Percentiles rank a stretch among this genome's conserved stretches.
Conservation (phyloP, 2,329 filamentous ascomycete genomes). For the Aplosporella prunicola region DNA sequence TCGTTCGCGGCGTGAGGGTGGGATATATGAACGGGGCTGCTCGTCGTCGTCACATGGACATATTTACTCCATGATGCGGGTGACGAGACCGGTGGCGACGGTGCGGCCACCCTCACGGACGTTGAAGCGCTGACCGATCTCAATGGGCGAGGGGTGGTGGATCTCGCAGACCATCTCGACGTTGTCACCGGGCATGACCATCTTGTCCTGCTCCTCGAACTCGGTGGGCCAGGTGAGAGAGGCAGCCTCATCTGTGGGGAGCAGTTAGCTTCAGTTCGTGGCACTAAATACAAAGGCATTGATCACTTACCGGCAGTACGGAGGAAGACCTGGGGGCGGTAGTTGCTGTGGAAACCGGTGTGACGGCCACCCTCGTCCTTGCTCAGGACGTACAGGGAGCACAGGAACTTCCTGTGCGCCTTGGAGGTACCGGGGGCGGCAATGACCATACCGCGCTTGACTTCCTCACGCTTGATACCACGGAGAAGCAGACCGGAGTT, state of each 20-base stretch:
- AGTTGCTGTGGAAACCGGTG: constrained; percentile 92
- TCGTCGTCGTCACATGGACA: too few relatives aligned
- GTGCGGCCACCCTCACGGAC: constrained; percentile 85
- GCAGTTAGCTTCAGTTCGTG: neutral
- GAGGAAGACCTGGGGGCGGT: constrained; percentile 92
- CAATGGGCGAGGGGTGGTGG: constrained; percentile 75
- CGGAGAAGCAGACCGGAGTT: constrained; percentile 96
- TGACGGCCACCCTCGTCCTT: constrained; percentile 98
- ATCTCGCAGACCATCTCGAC: constrained; percentile 91
- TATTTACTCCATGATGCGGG: constrained; percentile 26
- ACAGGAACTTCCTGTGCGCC: constrained; percentile 83
- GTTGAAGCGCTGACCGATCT: constrained; percentile 93
- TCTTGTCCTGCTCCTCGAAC: constrained; percentile 63
- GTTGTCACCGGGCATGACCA: constrained; percentile 98
- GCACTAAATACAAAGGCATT: neutral
- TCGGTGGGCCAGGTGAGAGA: constrained; percentile 81
- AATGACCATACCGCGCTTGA: constrained; percentile 90
- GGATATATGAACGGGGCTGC: too few relatives aligned
- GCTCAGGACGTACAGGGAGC: constrained; percentile 91
- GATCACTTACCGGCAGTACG: constrained; percentile 72
- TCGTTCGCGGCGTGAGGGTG: too few relatives aligned
- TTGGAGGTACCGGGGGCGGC: constrained; percentile 74
- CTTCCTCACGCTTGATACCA: constrained; percentile 91
- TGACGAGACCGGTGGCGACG: constrained; percentile 31
- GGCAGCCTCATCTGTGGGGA: constrained; percentile 50